Evolutionary conservation across 2,329 filamentous ascomycete genomes (phyloP).

Genomic region (Corniculantispora saksenae): DNA sequence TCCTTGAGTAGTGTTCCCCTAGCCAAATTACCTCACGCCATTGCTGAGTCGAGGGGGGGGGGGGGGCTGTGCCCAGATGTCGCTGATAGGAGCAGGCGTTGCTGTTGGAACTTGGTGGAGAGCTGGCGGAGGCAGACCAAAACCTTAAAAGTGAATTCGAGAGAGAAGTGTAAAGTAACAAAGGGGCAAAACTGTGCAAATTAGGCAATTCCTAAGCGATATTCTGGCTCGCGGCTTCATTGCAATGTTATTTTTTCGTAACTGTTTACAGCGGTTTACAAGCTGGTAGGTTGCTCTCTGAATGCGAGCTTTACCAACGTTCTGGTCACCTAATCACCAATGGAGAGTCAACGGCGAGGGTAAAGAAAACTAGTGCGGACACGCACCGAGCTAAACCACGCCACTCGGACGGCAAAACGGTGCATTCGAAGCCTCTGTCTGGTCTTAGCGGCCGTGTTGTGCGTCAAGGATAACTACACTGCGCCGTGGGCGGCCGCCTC

Average conservation of each 20-base stretch:
- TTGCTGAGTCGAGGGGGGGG: neutral
- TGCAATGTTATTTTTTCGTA: neutral
- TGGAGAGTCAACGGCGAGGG: neutral
- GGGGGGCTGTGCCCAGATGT: neutral
- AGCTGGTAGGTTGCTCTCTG: neutral
- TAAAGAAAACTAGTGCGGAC: neutral
- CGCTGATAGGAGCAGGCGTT: neutral
- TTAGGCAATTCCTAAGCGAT: neutral
- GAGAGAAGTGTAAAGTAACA: neutral
- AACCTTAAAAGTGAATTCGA: neutral
- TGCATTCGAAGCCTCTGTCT: neutral
- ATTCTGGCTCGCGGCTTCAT: neutral
- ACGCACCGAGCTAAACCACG: neutral
- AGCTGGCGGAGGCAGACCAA: neutral
- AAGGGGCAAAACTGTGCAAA: neutral
- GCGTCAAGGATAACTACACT: neutral
- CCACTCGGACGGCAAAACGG: neutral
- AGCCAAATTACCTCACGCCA: constrained; percentile 5
- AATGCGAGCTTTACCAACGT: neutral
- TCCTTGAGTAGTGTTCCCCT: neutral
- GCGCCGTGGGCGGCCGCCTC: too few relatives aligned
- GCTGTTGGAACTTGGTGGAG: neutral
- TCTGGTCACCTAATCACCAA: neutral
- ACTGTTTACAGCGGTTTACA: neutral
- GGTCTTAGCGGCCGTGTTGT: neutral